Evolutionary conservation across 2,329 filamentous ascomycete genomes (phyloP).

Genomic region (Colletotrichum sansevieriae): DNA sequence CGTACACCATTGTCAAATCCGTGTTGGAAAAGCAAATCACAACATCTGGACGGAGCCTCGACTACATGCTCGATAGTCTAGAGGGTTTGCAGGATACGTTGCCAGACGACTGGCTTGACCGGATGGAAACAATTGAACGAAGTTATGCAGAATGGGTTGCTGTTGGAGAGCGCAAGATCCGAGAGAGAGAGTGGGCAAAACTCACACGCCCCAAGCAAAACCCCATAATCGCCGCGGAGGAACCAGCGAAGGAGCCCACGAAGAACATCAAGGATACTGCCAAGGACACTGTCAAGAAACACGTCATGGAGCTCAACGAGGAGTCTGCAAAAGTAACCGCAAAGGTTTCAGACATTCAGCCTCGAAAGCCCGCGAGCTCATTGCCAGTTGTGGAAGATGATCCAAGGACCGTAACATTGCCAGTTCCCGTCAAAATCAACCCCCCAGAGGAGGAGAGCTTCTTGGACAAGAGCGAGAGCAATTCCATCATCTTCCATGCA

Average conservation of each 20-base stretch:
- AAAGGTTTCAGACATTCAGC: not conserved
- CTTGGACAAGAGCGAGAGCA: conserved; percentile 1
- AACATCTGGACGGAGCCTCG: conserved; percentile 78
- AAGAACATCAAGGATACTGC: not conserved
- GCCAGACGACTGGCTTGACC: conserved; percentile 88
- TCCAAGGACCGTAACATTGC: conserved; percentile 6
- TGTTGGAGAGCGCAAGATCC: conserved; percentile 79
- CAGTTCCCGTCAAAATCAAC: conserved; percentile 32
- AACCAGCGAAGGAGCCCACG: not conserved
- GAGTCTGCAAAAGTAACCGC: not conserved
- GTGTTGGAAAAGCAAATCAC: conserved; percentile 78
- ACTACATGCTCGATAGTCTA: conserved; percentile 87
- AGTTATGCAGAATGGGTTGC: conserved; percentile 86
- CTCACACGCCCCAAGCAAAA: conserved; percentile 9
- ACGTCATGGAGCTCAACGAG: not conserved
- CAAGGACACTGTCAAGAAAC: not conserved
- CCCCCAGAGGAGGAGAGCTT: conserved; percentile 17
- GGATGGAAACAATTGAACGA: conserved; percentile 83
- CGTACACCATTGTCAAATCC: conserved; percentile 70
- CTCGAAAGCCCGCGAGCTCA: not conserved
- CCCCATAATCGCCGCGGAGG: conserved; percentile 42
- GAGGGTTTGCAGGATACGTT: conserved; percentile 88
- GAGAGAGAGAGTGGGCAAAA: conserved; percentile 71
- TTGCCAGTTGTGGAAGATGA: conserved; percentile 26
- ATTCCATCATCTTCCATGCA: not conserved